Evolutionary conservation across 2,329 filamentous ascomycete genomes (phyloP).

Genomic region (Malbranchea cinnamomea): DNA sequence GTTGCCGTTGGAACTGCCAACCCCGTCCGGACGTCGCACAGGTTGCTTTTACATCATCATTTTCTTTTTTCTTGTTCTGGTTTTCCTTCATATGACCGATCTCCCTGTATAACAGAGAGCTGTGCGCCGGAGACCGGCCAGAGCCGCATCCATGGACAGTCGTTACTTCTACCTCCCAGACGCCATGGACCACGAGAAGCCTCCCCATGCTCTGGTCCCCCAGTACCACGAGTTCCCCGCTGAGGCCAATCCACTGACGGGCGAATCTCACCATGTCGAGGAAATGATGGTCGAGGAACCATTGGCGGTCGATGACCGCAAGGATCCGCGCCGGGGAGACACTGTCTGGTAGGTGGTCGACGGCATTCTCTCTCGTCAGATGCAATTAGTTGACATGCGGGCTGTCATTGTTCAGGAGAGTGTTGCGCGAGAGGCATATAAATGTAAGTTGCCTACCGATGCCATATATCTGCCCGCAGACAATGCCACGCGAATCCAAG

Average conservation of each 20-base stretch:
- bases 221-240: constrained; percentile 7
- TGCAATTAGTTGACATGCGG: too few relatives aligned
- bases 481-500: too few relatives aligned
- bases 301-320: constrained; percentile 6
- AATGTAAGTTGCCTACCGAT: constrained; percentile 15
- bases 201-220: constrained; percentile 2
- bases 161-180: constrained; percentile 3
- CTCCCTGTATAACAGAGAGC: too few relatives aligned
- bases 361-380: constrained; percentile 1
- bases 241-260: constrained; percentile 5
- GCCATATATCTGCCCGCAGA: neutral
- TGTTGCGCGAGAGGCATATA: constrained; percentile 27
- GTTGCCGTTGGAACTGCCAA: too few relatives aligned
- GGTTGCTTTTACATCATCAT: too few relatives aligned
- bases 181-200: constrained; percentile 7
- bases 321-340: constrained; percentile 8
- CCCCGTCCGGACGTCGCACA: too few relatives aligned
- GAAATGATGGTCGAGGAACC: constrained; percentile 10
- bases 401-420: constrained; percentile 18
- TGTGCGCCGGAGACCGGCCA: too few relatives aligned
- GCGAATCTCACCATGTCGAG: constrained; percentile 3
- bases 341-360: constrained; percentile 11
- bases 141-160: neutral
- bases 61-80: too few relatives aligned
- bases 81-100: too few relatives aligned